Conservation (phyloP, 2,329 filamentous ascomycete species). For the Trichoderma endophyticum region DNA sequence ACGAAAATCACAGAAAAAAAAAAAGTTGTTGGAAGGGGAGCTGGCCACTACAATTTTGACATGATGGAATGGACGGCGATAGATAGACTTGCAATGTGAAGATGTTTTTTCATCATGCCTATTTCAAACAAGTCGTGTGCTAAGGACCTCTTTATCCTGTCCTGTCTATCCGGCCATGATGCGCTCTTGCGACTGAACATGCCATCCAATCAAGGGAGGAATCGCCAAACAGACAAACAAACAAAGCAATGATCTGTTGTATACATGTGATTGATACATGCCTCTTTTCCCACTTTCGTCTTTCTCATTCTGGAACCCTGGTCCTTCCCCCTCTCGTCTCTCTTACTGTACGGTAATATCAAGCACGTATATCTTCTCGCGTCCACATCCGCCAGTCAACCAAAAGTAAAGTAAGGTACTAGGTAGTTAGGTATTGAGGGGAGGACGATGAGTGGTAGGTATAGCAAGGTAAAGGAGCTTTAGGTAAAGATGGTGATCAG, state of each 20-base stretch:
- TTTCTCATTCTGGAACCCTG: not conserved
- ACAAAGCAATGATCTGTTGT: not conserved
- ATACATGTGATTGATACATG: not conserved
- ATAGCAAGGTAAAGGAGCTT: not conserved
- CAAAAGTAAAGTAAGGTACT: not conserved
- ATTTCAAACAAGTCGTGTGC: not conserved
- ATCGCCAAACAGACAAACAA: not conserved
- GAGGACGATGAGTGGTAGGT: not conserved
- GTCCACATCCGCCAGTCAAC: not conserved
- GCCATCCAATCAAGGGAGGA: not conserved
- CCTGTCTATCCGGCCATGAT: not conserved
- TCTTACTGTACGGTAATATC: not conserved
- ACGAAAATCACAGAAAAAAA: no score
- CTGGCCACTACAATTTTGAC: not conserved
- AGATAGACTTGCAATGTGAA: conserved; percentile 24
- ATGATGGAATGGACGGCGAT: conserved; percentile 15
- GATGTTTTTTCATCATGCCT: not conserved
- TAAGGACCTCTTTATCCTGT: not conserved
- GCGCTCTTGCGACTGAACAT: not conserved
- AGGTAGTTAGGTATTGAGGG: not conserved
- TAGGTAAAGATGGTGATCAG: not conserved
- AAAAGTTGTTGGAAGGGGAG: not conserved
- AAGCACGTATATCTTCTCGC: not conserved
- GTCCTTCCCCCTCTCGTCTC: not conserved
- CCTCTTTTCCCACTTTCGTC: not conserved